phyloP scores from a whole-genome alignment of 306 rosid genomes.

The Acacia confusa region DNA sequence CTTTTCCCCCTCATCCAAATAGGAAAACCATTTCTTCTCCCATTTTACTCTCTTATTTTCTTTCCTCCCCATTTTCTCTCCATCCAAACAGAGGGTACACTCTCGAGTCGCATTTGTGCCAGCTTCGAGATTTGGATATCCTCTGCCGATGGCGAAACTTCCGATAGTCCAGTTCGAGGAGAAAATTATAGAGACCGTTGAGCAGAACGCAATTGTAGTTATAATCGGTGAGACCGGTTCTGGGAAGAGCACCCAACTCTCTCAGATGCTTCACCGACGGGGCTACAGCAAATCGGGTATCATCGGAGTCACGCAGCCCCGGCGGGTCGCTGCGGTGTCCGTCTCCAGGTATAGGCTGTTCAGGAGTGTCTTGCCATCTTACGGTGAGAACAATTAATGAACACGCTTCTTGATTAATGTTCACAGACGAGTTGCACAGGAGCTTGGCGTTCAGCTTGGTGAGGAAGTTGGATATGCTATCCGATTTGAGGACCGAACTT shows the following conservation, averaged over 20 bases:
- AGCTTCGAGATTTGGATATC: not conserved
- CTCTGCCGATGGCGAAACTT: constrained; percentile 60
- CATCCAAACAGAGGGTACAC: not conserved
- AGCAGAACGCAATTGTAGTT: constrained; percentile 62
- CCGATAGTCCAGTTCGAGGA: constrained; percentile 86
- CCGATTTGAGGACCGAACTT: constrained; percentile 90
- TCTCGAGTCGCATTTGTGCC: not conserved
- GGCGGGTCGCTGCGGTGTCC: constrained; percentile 94
- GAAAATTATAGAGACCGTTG: constrained; percentile 70
- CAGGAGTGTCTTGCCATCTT: not conserved
- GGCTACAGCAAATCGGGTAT: constrained; percentile 69
- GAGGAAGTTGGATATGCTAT: constrained; percentile 97
- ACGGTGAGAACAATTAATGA: not conserved
- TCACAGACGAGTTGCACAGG: constrained; percentile 86
- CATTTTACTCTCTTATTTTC: too few species aligned
- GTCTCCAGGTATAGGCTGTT: constrained; percentile 63
- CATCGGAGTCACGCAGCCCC: constrained; percentile 91
- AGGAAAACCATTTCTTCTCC: too few species aligned
- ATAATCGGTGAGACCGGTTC: constrained; percentile 95
- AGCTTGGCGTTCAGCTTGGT: constrained; percentile 85
- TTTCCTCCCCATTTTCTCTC: too few species aligned
- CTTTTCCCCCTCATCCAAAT: too few species aligned
- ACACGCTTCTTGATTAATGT: constrained; percentile 24
- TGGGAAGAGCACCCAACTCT: constrained; percentile 96
- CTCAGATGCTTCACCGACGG: constrained; percentile 81